Conservation (phyloP, 2,329 filamentous ascomycete species). For the Fusarium sp. region DNA sequence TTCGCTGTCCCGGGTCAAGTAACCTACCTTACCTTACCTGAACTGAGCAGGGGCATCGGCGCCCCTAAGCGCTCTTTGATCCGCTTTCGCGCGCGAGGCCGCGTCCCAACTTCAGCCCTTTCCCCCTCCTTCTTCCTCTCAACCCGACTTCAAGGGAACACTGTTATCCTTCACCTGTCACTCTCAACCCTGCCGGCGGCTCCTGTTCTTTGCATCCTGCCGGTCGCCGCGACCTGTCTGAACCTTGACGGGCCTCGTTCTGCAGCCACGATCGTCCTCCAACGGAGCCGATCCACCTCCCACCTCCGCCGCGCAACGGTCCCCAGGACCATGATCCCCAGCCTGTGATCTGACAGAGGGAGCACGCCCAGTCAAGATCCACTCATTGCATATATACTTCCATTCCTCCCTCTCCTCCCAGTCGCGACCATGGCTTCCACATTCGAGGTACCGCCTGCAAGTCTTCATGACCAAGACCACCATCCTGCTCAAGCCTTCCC, state of each 20-base stretch:
- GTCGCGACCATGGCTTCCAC: conserved; percentile 58
- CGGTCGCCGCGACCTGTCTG: conserved; percentile 16
- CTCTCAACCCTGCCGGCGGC: conserved; percentile 9
- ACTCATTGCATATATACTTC: conserved; percentile 52
- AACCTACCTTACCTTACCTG: conserved; percentile 29
- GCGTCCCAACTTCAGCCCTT: conserved; percentile 43
- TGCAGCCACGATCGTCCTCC: conserved; percentile 28
- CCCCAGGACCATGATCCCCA: conserved; percentile 49
- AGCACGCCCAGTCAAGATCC: conserved; percentile 41
- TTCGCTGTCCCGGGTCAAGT: conserved; percentile 22
- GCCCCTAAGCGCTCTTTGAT: conserved; percentile 43
- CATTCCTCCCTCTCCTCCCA: conserved; percentile 37
- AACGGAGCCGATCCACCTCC: conserved; percentile 34
- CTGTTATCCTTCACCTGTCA: conserved; percentile 15
- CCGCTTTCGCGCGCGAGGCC: conserved; percentile 43
- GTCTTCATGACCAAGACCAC: conserved; percentile 52
- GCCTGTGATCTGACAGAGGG: conserved; percentile 48
- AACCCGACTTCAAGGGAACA: conserved; percentile 32
- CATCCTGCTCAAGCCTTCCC: conserved; percentile 45
- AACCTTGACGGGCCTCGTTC: conserved; percentile 30
- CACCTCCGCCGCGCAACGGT: conserved; percentile 29
- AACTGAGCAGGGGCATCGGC: conserved; percentile 38
- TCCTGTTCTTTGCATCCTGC: conserved; percentile 1
- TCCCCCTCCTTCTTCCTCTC: conserved; percentile 39
- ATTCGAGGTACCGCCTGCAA: conserved; percentile 56